Conservation (phyloP, 2,329 filamentous ascomycete genomes). For the Trichophyton mentagrophytes region DNA sequence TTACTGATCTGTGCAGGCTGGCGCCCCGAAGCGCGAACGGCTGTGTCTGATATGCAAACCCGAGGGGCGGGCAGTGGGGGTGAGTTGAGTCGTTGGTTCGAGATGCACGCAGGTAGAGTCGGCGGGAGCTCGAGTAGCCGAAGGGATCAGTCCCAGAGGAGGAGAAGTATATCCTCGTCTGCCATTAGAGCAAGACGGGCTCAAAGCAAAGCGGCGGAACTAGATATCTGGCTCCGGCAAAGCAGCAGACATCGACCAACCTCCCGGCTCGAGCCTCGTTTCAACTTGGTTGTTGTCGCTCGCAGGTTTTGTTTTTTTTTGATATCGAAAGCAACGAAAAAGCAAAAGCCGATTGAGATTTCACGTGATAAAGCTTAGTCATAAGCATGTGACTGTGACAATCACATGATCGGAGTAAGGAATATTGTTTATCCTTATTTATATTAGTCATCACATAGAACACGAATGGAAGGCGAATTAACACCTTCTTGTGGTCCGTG, state of each 20-base stretch:
- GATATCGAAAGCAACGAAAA: neutral
- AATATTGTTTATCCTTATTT: neutral
- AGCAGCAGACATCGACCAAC: no score
- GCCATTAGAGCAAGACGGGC: neutral
- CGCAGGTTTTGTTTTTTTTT: neutral
- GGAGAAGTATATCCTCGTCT: neutral
- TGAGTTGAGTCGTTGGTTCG: neutral
- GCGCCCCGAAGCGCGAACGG: neutral
- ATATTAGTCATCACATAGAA: neutral
- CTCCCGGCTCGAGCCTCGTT: no score
- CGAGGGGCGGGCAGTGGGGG: neutral
- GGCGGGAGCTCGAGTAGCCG: neutral
- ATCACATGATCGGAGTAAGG: neutral
- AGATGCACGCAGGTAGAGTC: neutral
- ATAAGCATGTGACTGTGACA: neutral
- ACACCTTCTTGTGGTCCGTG: neutral
- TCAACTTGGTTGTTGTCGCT: neutral
- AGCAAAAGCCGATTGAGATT: neutral
- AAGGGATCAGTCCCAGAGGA: neutral
- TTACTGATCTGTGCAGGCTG: neutral
- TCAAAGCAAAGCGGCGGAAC: neutral
- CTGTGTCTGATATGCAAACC: neutral
- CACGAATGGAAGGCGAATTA: neutral
- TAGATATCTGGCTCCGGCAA: no score
- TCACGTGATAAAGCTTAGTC: neutral